These are phyloP conservation scores for Cryptococcus sp. DNA, from an alignment of 1,284 basidiomycete species.

Conservation along the genomic window DNA sequence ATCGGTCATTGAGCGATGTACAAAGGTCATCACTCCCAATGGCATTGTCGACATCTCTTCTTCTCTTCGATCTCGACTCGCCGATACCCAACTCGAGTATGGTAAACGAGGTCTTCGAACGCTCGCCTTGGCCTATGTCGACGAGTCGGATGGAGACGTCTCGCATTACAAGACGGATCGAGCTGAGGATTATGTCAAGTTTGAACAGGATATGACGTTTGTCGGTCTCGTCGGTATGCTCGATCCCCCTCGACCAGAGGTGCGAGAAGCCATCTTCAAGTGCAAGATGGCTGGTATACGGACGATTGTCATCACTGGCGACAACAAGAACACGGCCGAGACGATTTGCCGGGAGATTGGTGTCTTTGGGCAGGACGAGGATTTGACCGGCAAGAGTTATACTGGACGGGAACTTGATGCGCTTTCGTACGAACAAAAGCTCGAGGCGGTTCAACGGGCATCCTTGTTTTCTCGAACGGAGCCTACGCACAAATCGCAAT, in stretches of 20 bases:
- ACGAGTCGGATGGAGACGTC: slow-evolving; percentile 69
- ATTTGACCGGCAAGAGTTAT: slow-evolving; percentile 84
- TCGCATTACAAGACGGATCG: slow-evolving; percentile 73
- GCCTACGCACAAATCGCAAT: slow-evolving; percentile 88
- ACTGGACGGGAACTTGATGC: slow-evolving; percentile 89
- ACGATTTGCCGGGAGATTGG: slow-evolving; percentile 95
- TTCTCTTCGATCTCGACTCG: slow-evolving; percentile 58
- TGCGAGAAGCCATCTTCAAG: slow-evolving; percentile 75
- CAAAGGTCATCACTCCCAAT: slow-evolving; percentile 63
- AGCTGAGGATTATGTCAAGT: slow-evolving; percentile 73
- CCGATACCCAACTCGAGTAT: slow-evolving; percentile 62
- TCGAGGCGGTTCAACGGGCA: slow-evolving; percentile 76
- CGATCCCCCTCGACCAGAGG: slow-evolving; percentile 95
- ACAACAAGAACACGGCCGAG: slow-evolving; percentile 97
- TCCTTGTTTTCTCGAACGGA: slow-evolving; percentile 90
- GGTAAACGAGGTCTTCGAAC: slow-evolving; percentile 79
- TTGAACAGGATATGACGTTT: slow-evolving; percentile 87
- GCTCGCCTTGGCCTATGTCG: slow-evolving; percentile 82
- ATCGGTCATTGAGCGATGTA: slow-evolving; percentile 83
- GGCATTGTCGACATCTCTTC: slow-evolving; percentile 58
- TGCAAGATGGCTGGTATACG: slow-evolving; percentile 91
- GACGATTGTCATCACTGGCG: slow-evolving; percentile 96
- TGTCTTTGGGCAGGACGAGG: slow-evolving; percentile 76
- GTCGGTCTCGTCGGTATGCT: slow-evolving; percentile 96
- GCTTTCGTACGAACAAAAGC: slow-evolving; percentile 70